Base-by-base conservation (phyloP, 192 early-diverging fungal genomes). In the Dissophora globulifera region DNA sequence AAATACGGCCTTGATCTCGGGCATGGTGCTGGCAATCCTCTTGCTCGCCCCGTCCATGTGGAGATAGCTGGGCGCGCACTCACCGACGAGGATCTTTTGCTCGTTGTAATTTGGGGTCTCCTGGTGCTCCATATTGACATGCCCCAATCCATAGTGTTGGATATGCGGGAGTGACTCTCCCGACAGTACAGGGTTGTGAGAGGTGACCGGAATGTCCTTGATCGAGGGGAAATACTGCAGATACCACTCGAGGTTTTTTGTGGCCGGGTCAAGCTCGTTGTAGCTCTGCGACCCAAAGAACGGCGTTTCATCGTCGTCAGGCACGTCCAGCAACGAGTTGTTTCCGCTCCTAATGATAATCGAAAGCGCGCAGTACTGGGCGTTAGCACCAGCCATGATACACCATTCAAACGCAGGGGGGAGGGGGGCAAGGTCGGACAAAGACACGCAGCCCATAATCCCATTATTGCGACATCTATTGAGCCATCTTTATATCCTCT, bases 1-100 rank as follows among this genome's bases (percentile, higher is more conserved):
- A 33, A 84, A 84, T 10, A 84, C 79, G 16, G 72, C 78, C 67
- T 84, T 84, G 61, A 80, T 69, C 47, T 84, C 72, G 2, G 83
- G 83, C 51, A 84, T 66, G 27, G 75, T 84, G 35, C 70, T 78
- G 3, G 69, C 75, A 26, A 84, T 82, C 45, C 83, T 70, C 35
- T 70, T 79, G 20, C 81, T 82, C 6, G 81, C 72, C 1, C 72
- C 72, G 25, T 76, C 30, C 58, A 66, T 60, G 41, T 76, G 72
- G 5, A 76, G 56, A 56, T 76, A 76, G 46, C 72, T 67, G 30
- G 72, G 72, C 0, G 72, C 72, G 38, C 72, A 76, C 23, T 76
- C 72, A 46, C 72, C 72, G 1, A 76, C 72, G 1, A 76, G 27
- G 25, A 76, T 76, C 58, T 67, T 76, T 67, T 66, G 58, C 23